These are phyloP conservation scores for Podospora pseudopauciseta DNA, from an alignment of 495 filamentous ascomycete genomes.

Conservation along the genomic window DNA sequence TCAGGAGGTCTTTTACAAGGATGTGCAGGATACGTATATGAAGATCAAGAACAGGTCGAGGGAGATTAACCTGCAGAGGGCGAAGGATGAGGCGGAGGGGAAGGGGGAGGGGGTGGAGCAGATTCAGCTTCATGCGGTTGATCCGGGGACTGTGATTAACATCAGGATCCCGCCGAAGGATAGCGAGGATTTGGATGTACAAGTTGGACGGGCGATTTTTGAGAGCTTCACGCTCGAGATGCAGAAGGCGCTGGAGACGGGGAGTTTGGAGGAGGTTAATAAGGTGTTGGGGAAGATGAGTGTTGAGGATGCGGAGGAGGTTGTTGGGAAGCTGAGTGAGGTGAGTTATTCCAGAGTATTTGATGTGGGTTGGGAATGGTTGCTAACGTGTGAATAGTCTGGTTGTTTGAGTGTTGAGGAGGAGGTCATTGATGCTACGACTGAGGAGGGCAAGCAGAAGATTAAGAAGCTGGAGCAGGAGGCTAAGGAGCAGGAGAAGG, in stretches of 20 bases:
- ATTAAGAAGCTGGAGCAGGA: constrained; percentile 71
- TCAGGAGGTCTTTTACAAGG: constrained; percentile 84
- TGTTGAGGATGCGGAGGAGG: constrained; percentile 85
- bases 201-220: constrained; percentile 69
- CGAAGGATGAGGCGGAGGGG: constrained; percentile 59
- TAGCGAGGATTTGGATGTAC: constrained; percentile 62
- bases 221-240: constrained; percentile 77
- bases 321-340: constrained; percentile 80
- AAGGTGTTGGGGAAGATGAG: constrained; percentile 90
- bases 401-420: constrained; percentile 90
- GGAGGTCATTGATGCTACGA: constrained; percentile 92
- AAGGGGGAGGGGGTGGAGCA: constrained; percentile 74
- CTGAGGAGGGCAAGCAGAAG: constrained; percentile 78
- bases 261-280: constrained; percentile 90
- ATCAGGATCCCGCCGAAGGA: constrained; percentile 70
- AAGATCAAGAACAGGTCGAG: constrained; percentile 72
- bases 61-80: constrained; percentile 67
- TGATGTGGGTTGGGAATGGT: background rate
- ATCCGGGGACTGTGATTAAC: constrained; percentile 88
- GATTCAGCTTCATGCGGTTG: constrained; percentile 94
- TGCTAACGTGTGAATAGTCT: constrained; percentile 44
- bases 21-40: constrained; percentile 81
- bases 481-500: constrained; percentile 38
- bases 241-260: constrained; percentile 74
- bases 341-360: constrained; percentile 36